These are phyloP conservation scores for Hysterium pulicare DNA, from an alignment of 2,329 filamentous ascomycete species.

Conservation along the genomic window DNA sequence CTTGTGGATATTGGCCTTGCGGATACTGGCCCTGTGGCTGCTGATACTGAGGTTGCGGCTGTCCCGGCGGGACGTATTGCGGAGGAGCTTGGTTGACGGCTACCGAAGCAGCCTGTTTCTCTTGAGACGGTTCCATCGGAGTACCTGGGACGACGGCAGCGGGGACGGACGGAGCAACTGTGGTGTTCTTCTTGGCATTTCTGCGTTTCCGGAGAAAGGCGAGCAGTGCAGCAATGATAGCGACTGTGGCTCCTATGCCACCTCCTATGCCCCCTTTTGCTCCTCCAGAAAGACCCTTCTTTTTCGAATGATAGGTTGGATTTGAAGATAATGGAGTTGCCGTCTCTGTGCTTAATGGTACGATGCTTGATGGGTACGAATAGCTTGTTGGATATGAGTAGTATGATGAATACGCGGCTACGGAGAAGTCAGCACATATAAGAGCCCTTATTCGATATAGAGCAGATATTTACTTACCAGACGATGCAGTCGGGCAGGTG, in stretches of 20 bases:
- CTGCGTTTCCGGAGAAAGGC: not conserved
- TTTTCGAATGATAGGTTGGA: not conserved
- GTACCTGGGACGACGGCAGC: not conserved
- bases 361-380: too few species aligned
- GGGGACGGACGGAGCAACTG: not conserved
- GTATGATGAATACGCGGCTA: too few species aligned
- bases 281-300: not conserved
- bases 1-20: too few species aligned
- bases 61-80: not conserved
- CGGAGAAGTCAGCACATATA: too few species aligned
- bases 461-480: not conserved
- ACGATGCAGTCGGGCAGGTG: not conserved
- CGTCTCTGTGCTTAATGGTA: too few species aligned
- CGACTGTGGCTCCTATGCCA: not conserved
- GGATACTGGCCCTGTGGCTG: too few species aligned
- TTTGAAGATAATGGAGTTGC: too few species aligned
- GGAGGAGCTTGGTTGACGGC: not conserved
- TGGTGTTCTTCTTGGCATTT: slow-evolving; percentile 1
- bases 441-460: too few species aligned
- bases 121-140: not conserved
- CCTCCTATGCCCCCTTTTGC: slow-evolving; percentile 1
- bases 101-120: not conserved
- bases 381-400: too few species aligned
- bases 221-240: not conserved
- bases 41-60: slow-evolving; percentile 1